These are phyloP conservation scores for Plasmopara halstedii DNA, from an alignment of 352 stramenopile species.

Conservation along the genomic window DNA sequence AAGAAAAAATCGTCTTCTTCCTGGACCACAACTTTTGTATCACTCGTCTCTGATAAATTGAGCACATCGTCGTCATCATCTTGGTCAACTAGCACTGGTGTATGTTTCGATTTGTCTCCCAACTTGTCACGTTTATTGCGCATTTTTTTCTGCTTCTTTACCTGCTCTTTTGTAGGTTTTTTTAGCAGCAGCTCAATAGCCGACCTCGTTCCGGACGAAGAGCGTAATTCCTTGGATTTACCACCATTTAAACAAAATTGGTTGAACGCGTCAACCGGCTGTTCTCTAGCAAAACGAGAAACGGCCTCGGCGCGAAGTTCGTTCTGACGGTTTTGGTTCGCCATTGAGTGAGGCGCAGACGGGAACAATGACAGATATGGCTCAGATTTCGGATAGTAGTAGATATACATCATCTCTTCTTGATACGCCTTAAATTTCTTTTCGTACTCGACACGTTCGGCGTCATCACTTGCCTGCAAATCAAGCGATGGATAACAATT, in stretches of 20 bases:
- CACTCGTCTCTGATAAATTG: constrained; percentile 10
- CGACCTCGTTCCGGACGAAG: constrained; percentile 8
- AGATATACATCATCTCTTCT: constrained; percentile 76
- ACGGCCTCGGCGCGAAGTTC: constrained; percentile 40
- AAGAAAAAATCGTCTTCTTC: constrained; percentile 66
- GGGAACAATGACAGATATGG: constrained; percentile 69
- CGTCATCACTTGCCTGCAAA: constrained; percentile 27
- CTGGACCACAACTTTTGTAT: constrained; percentile 15
- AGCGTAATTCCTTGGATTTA: constrained; percentile 18
- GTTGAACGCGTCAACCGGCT: constrained; percentile 53
- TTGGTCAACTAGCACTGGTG: constrained; percentile 41
- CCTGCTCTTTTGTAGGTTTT: constrained; percentile 54
- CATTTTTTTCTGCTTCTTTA: constrained; percentile 62
- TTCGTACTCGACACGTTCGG: constrained; percentile 28
- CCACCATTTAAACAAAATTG: constrained; percentile 66
- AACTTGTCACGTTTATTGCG: constrained; percentile 41
- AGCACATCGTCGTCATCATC: constrained; percentile 36
- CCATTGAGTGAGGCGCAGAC: constrained; percentile 39
- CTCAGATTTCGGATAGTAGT: constrained; percentile 69
- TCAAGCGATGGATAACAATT: not conserved
- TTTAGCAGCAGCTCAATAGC: constrained; percentile 53
- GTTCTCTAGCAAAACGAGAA: constrained; percentile 45
- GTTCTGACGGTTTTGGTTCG: constrained; percentile 37
- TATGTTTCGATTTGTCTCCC: constrained; percentile 22
- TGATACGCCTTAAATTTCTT: constrained; percentile 39